Conservation (phyloP, 805 yeast genomes). For the Phaffomyces opuntiae region DNA sequence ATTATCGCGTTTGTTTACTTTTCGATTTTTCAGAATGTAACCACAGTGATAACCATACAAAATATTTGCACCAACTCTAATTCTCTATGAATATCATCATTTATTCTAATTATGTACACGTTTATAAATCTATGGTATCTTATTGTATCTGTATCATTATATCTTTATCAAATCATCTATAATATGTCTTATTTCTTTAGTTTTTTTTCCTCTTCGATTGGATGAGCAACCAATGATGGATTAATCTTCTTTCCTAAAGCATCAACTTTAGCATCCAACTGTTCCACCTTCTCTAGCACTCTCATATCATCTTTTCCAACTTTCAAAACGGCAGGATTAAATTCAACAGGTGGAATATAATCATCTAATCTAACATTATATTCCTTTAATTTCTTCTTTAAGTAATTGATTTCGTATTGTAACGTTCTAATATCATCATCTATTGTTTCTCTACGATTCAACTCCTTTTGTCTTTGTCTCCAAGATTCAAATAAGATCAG, state of each 20-base stretch:
- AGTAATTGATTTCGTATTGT: slow-evolving; percentile 61
- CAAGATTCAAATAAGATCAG: slow-evolving; percentile 65
- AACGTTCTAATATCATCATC: slow-evolving; percentile 66
- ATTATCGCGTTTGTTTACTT: not conserved
- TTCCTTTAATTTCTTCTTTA: slow-evolving; percentile 42
- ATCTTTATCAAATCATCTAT: not conserved
- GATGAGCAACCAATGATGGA: not conserved
- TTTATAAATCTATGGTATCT: not conserved
- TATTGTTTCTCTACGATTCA: slow-evolving; percentile 51
- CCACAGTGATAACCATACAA: not conserved
- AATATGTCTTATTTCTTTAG: not conserved
- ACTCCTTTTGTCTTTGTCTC: slow-evolving; percentile 60
- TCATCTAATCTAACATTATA: slow-evolving; percentile 39
- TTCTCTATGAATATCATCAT: too few relatives aligned
- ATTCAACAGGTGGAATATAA: slow-evolving; percentile 40
- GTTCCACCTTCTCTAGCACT: slow-evolving; percentile 6
- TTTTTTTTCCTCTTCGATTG: not conserved
- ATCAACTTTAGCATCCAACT: slow-evolving; percentile 7
- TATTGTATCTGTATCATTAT: not conserved
- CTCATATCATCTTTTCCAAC: slow-evolving; percentile 22
- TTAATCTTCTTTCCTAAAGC: slow-evolving; percentile 2
- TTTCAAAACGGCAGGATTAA: slow-evolving; percentile 38
- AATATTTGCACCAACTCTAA: too few relatives aligned
- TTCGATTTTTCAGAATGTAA: not conserved
- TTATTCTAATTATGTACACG: not conserved